phyloP scores from a whole-genome alignment of 2,329 filamentous ascomycete genomes.

The Colletotrichum sublineola region DNA sequence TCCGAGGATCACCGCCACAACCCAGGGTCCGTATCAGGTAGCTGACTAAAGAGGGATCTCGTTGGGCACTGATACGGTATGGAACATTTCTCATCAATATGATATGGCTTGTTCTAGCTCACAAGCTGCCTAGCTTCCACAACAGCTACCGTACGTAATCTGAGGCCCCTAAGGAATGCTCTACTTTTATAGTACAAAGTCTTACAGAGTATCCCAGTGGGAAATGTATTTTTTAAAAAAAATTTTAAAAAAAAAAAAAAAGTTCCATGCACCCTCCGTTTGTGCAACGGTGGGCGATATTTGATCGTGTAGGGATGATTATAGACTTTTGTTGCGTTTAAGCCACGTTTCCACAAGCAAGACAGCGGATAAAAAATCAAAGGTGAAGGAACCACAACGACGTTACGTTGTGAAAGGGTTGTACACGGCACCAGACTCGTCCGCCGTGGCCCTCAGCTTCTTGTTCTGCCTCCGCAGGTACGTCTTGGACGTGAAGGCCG shows the following conservation, averaged over 20 bases:
- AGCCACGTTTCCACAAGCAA: not conserved
- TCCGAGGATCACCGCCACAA: too few relatives aligned
- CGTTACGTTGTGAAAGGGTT: constrained; percentile 42
- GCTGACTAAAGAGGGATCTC: not conserved
- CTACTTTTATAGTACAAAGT: too few relatives aligned
- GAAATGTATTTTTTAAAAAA: too few relatives aligned
- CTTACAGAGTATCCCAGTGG: not conserved
- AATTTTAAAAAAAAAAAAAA: not conserved
- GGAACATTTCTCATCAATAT: too few relatives aligned
- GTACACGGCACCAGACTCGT: constrained; percentile 23
- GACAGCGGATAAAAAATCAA: not conserved
- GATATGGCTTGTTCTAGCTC: not conserved
- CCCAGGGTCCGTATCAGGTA: too few relatives aligned
- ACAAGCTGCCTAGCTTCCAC: not conserved
- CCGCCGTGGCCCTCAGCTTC: constrained; percentile 37
- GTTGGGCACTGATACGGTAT: not conserved
- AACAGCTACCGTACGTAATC: not conserved
- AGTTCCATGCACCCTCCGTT: too few relatives aligned
- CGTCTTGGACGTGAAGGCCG: constrained; percentile 32
- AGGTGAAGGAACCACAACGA: not conserved
- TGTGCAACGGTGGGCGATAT: not conserved
- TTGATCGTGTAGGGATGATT: not conserved
- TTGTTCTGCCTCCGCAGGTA: constrained; percentile 41
- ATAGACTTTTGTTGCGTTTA: not conserved
- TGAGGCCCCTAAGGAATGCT: not conserved